These are phyloP conservation scores for Martiniozyma abietophila DNA, from an alignment of 805 yeast genomes.

Conservation along the genomic window DNA sequence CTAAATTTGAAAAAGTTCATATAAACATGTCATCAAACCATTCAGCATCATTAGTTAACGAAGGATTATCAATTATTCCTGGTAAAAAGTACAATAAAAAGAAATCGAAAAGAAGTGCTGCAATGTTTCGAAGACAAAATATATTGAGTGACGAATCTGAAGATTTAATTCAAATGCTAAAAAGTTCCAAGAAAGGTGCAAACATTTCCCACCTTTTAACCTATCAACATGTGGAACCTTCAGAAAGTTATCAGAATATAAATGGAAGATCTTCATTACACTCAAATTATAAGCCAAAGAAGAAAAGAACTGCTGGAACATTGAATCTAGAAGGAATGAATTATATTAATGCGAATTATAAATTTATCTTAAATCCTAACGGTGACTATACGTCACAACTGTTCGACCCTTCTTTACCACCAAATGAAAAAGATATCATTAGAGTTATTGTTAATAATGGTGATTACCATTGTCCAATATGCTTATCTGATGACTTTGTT, in stretches of 20 bases:
- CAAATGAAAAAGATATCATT: conserved; percentile 50
- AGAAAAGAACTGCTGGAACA: not conserved
- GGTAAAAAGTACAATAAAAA: too few relatives aligned
- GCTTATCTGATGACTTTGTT: conserved; percentile 71
- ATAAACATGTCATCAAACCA: too few relatives aligned
- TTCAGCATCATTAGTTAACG: too few relatives aligned
- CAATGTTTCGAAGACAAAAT: too few relatives aligned
- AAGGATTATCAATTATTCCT: too few relatives aligned
- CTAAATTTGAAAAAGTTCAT: too few relatives aligned
- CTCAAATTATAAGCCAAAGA: conserved; percentile 18
- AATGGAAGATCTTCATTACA: conserved; percentile 10
- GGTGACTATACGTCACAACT: conserved; percentile 48
- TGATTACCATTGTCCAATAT: conserved; percentile 75
- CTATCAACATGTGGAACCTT: conserved; percentile 36
- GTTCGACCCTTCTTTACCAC: conserved; percentile 66
- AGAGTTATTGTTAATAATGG: conserved; percentile 70
- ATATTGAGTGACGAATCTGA: conserved; percentile 12
- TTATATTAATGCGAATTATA: conserved; percentile 75
- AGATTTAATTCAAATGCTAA: conserved; percentile 14
- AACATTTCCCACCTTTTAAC: conserved; percentile 58
- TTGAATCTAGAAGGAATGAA: conserved; percentile 53
- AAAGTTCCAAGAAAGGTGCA: conserved; percentile 21
- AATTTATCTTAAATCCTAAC: conserved; percentile 67
- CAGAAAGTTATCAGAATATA: conserved; percentile 4
- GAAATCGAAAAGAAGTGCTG: too few relatives aligned